Percentiles rank a stretch among this genome's conserved stretches.
These are phyloP conservation scores for Solanum piurae DNA, from an alignment of 257 asterid species.

Conservation along the genomic window DNA sequence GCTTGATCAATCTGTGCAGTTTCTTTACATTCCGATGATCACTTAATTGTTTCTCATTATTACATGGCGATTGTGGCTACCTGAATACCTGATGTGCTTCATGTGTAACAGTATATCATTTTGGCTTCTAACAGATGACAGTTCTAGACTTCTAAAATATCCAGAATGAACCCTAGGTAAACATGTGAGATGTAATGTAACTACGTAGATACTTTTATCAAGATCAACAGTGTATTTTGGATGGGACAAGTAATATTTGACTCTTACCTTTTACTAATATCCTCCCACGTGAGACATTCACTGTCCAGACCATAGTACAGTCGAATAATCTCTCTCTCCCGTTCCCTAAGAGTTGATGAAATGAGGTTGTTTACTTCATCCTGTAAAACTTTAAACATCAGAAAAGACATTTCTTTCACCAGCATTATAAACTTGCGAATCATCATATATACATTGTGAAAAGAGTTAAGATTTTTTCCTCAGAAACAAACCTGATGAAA, in stretches of 20 bases:
- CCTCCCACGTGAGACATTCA: conserved; percentile 97
- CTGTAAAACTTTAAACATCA: conserved; percentile 25
- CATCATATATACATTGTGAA: neutral
- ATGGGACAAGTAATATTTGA: neutral
- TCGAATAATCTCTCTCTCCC: conserved; percentile 79
- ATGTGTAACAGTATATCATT: neutral
- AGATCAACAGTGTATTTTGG: neutral
- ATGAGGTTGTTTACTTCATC: conserved; percentile 80
- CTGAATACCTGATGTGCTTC: neutral
- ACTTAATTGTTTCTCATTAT: neutral
- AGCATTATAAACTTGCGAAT: neutral
- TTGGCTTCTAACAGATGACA: neutral
- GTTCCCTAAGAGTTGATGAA: conserved; percentile 40
- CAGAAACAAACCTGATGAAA: neutral
- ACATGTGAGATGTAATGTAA: neutral
- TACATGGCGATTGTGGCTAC: neutral
- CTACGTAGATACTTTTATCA: neutral
- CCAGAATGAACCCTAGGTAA: neutral
- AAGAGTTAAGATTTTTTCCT: neutral
- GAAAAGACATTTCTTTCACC: neutral
- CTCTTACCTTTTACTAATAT: conserved; percentile 71
- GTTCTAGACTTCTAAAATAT: neutral
- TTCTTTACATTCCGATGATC: neutral
- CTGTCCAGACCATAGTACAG: conserved; percentile 77
- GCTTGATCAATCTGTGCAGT: neutral